phyloP scores from a whole-genome alignment of 1,284 basidiomycete genomes.

The Leccinum angustisporum region DNA sequence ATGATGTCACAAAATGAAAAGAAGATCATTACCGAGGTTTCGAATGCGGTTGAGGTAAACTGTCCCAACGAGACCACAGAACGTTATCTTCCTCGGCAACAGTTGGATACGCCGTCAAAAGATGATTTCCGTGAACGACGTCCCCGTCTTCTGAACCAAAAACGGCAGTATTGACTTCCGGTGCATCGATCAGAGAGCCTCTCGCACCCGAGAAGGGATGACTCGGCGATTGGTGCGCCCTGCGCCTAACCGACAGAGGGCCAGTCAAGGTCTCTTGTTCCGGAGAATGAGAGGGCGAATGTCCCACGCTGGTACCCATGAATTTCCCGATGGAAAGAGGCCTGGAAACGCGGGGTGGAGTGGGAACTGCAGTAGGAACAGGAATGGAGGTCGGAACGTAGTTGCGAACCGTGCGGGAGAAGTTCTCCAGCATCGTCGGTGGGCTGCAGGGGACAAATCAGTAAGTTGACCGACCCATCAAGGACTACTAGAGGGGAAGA shows the following conservation, averaged over 20 bases:
- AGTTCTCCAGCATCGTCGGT: constrained; percentile 47
- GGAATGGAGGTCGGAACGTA: constrained; percentile 54
- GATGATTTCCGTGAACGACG: constrained; percentile 12
- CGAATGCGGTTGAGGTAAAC: constrained; percentile 16
- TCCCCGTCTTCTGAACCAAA: constrained; percentile 31
- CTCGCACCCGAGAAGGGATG: constrained; percentile 13
- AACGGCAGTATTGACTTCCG: constrained; percentile 14
- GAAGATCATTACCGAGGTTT: constrained; percentile 22
- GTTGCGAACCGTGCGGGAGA: constrained; percentile 50
- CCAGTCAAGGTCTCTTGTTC: constrained; percentile 11
- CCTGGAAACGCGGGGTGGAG: constrained; percentile 49
- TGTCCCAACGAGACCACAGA: constrained; percentile 31
- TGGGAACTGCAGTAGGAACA: constrained; percentile 47
- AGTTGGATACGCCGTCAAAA: constrained; percentile 27
- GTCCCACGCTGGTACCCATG: constrained; percentile 27
- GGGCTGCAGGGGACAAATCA: constrained; percentile 37
- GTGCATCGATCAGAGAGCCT: constrained; percentile 12
- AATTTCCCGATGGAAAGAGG: constrained; percentile 51
- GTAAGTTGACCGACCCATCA: constrained; percentile 7
- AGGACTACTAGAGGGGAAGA: constrained; percentile 2
- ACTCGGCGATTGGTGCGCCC: constrained; percentile 4
- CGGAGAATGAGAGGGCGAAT: constrained; percentile 14
- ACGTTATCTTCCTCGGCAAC: constrained; percentile 34
- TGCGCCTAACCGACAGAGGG: constrained; percentile 10
- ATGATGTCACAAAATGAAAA: not conserved